Conservation (phyloP, 208 protist genomes). For the Tritrichomonas musculus region DNA sequence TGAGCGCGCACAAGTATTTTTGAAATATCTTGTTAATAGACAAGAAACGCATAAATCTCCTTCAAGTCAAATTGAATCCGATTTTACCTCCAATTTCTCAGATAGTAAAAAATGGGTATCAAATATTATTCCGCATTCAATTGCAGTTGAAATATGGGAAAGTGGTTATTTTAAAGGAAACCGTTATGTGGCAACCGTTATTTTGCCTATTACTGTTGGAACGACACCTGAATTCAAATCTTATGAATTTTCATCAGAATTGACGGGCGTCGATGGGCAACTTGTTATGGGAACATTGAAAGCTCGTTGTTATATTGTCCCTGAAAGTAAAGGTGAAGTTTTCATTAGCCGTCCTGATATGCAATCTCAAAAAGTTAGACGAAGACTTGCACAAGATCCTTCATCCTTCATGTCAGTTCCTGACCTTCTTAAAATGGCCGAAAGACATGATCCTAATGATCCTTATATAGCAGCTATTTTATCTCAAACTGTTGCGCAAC, state of each 20-base stretch:
- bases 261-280: not conserved
- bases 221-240: not conserved
- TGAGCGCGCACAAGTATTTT: not conserved
- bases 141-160: not conserved
- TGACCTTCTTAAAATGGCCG: not conserved
- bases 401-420: not conserved
- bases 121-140: not conserved
- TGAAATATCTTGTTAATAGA: not conserved
- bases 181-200: not conserved
- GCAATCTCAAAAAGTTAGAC: not conserved
- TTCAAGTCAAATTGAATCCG: not conserved
- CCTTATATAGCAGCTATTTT: not conserved
- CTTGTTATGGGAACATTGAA: not conserved
- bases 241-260: not conserved
- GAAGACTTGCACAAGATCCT: not conserved
- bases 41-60: not conserved
- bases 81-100: not conserved
- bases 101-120: no score
- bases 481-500: not conserved
- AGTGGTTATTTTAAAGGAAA: not conserved
- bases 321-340: not conserved
- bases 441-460: constrained; percentile 8
- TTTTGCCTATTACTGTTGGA: not conserved
- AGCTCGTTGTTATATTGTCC: not conserved
- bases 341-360: not conserved